Percentiles rank a stretch among this genome's conserved stretches.
Conservation (phyloP, 495 filamentous ascomycete genomes). For the Mytilinidion resinicola region DNA sequence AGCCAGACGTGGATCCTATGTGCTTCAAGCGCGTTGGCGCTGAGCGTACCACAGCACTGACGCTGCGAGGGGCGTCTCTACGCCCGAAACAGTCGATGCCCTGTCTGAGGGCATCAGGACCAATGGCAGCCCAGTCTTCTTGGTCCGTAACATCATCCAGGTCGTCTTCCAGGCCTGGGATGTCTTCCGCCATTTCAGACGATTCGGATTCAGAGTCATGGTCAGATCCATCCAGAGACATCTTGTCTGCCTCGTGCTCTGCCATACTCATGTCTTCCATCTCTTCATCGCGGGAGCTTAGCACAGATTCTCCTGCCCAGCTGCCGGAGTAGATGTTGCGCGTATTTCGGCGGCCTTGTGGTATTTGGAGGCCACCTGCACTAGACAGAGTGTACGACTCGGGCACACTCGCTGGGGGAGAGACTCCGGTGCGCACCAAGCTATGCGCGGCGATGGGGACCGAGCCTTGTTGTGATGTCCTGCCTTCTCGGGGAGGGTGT, state of each 20-base stretch:
- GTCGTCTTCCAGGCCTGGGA: conserved; percentile 60
- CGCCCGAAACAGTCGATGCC: conserved; percentile 3
- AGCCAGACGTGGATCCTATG: conserved; percentile 10
- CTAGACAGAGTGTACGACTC: conserved; percentile 42
- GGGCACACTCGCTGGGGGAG: conserved; percentile 43
- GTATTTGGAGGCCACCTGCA: conserved; percentile 59
- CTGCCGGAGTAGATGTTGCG: conserved; percentile 52
- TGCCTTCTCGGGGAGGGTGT: conserved; percentile 49
- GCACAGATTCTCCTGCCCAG: conserved; percentile 43
- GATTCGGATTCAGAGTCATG: conserved; percentile 58
- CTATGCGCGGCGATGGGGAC: conserved; percentile 13
- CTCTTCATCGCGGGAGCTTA: conserved; percentile 28
- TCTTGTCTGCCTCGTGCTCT: conserved; percentile 88
- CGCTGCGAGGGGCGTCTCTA: conserved; percentile 24
- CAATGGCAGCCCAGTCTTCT: conserved; percentile 92
- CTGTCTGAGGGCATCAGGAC: conserved; percentile 74
- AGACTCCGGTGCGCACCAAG: conserved; percentile 24
- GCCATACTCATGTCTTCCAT: conserved; percentile 57
- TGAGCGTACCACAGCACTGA: conserved; percentile 31
- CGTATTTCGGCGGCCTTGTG: conserved; percentile 40
- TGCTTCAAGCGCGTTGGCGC: conserved; percentile 12
- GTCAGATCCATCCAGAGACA: conserved; percentile 80
- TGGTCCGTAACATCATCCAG: conserved; percentile 83
- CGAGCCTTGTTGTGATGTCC: conserved; percentile 25
- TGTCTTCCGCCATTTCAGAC: conserved; percentile 50